Evolutionary conservation across 768 basidiomycete genomes (phyloP).

Genomic region (Termitomyces sp.): DNA sequence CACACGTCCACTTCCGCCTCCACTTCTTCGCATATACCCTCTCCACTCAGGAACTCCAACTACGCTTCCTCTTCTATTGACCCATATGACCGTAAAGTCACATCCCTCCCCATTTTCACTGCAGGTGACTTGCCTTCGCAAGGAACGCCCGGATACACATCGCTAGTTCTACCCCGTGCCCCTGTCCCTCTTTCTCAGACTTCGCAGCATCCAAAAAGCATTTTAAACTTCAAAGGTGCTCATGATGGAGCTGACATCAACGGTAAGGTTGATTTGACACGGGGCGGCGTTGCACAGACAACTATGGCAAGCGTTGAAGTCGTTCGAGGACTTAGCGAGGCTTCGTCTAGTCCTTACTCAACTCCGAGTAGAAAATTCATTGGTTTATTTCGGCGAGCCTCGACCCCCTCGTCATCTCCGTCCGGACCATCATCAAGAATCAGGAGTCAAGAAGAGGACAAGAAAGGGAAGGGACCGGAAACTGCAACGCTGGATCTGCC

Average conservation of each 20-base stretch:
- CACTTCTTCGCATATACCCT: constrained; percentile 3
- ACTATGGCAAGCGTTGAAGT: constrained; percentile 89
- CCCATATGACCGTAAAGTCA: constrained; percentile 14
- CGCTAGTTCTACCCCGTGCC: constrained; percentile 48
- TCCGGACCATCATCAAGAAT: not conserved
- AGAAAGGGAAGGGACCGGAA: constrained; percentile 3
- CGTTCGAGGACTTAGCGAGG: constrained; percentile 45
- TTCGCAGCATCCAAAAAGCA: constrained; percentile 13
- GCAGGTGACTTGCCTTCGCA: constrained; percentile 38
- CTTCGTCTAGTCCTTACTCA: constrained; percentile 8
- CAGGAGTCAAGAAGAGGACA: constrained; percentile 14
- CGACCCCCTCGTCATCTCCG: constrained; percentile 5
- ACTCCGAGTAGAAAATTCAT: constrained; percentile 13
- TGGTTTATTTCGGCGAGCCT: constrained; percentile 15
- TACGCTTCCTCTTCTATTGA: constrained; percentile 20
- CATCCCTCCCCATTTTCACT: constrained; percentile 18
- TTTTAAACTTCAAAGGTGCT: constrained; percentile 5
- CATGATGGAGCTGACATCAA: constrained; percentile 22
- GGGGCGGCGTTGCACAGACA: constrained; percentile 73
- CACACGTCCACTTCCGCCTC: constrained; percentile 3
- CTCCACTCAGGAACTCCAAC: constrained; percentile 9
- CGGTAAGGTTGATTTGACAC: constrained; percentile 66
- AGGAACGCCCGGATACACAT: constrained; percentile 55
- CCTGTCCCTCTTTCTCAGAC: constrained; percentile 28
- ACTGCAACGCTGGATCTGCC: constrained; percentile 15